A percentile compares a stretch with the other conserved stretches of the same genome.
Evolutionary conservation across 2,329 filamentous ascomycete species (phyloP).

Genomic region (Sclerotinia subarctica): DNA sequence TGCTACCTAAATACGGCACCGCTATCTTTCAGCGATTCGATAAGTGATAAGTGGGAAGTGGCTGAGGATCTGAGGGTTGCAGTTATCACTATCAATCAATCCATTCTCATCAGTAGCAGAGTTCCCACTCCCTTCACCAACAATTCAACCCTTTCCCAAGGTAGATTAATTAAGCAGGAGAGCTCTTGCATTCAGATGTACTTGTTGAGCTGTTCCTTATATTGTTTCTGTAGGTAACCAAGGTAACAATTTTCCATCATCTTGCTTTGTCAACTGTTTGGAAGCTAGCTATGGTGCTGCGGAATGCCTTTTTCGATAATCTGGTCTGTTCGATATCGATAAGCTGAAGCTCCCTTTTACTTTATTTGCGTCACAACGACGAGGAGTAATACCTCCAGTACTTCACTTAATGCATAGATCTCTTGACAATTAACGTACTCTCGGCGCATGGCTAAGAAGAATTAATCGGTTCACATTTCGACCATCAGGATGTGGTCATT

Average conservation of each 20-base stretch:
- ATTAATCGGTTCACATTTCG: neutral
- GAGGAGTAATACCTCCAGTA: neutral
- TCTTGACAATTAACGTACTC: neutral
- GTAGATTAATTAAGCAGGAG: neutral
- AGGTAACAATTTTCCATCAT: neutral
- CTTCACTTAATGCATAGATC: neutral
- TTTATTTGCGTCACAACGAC: neutral
- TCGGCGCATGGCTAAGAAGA: neutral
- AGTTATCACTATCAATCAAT: neutral
- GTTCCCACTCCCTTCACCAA: neutral
- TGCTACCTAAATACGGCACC: no score
- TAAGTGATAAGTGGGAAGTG: neutral
- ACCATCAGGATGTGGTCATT: slow-evolving; percentile 67
- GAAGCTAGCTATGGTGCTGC: slow-evolving; percentile 3
- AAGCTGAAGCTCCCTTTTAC: slow-evolving; percentile 12
- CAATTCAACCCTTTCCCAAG: neutral
- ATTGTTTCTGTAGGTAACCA: neutral
- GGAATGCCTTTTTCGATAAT: slow-evolving; percentile 12
- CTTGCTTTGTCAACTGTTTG: neutral
- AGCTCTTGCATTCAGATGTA: neutral
- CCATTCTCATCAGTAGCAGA: neutral
- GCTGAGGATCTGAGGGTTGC: neutral
- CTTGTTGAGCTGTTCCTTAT: neutral
- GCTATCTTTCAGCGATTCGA: no score
- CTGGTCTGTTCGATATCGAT: slow-evolving; percentile 17